Evolutionary conservation across 106 monocot genomes (phyloP), one percentile per base, ranked within the genome.

Genomic region (Iris macrosiphon): DNA sequence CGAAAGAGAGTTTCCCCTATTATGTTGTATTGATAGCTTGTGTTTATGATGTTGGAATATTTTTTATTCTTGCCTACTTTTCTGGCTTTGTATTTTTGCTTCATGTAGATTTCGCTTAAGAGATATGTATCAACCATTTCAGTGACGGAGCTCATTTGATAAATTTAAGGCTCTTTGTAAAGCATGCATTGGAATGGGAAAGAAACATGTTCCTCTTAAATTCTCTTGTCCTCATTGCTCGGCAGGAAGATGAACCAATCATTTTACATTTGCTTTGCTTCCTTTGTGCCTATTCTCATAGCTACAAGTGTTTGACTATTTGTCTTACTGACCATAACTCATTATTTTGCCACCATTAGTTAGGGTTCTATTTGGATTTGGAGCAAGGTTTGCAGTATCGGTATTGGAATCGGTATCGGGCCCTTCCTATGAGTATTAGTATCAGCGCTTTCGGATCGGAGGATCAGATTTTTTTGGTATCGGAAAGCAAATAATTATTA

Each of bases 1-100:
- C 48, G 2, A 5, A 40, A 4, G 1, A 0, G 6, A 10, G 13
- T 27, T 26, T 35, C 43, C 59, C 18, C 41, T 11, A 21, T 53
- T 7, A 21, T 30, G 30, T 11, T 44, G 44, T 12, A 19, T 28
- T 26, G 41, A 45, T 51, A 26, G 19, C 35, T 39, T 38, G 45
- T 35, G 50, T 34, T 40, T 31, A 33, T 18, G 38, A 52, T 40
- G 62, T 48, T 63, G 26, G 67, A 60, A 69, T 60, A 69, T 60
- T 69, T 53, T 79, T 79, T 60, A 65, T 79, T 79, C 68, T 79
- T 78, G 77, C 38, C 59, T 26, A 52, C 31, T 67, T 63, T 63
- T 27, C 12, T 56, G 23, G 60, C 32, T 55, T 34, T 67, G 54
- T 37, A 45, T 45, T 54, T 53, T 61, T 52, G 37, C 61, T 60